Percentiles rank a stretch among this genome's conserved stretches.
Evolutionary conservation across 495 filamentous ascomycete species (phyloP).

Genomic region (Penicillium odoratum): DNA sequence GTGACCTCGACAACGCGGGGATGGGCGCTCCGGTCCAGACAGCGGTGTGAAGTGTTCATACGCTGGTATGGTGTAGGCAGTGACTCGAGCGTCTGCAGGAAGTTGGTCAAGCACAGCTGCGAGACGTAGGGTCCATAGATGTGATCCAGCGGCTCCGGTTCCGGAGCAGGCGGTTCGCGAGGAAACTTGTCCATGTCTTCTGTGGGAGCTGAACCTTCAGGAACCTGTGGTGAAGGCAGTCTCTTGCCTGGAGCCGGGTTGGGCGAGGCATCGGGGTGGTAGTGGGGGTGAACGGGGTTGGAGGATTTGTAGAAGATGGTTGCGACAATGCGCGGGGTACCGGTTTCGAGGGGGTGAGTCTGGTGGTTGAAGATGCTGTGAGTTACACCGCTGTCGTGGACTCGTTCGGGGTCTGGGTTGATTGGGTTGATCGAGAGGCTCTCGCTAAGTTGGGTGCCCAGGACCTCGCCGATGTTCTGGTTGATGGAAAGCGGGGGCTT

Average conservation of each 20-base stretch:
- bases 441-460: constrained; percentile 29
- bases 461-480: constrained; percentile 46
- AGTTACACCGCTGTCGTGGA: constrained; percentile 45
- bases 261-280: constrained; percentile 41
- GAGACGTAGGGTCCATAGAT: constrained; percentile 76
- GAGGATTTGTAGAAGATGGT: constrained; percentile 50
- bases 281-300: constrained; percentile 43
- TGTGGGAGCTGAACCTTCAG: constrained; percentile 60
- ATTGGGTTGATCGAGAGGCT: constrained; percentile 40
- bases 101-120: constrained; percentile 78
- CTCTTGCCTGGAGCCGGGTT: constrained; percentile 26
- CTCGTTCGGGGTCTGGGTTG: constrained; percentile 44
- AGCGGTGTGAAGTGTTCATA: constrained; percentile 67
- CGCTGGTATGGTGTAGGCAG: constrained; percentile 62
- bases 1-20: constrained; percentile 71
- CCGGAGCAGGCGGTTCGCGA: constrained; percentile 64
- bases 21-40: constrained; percentile 60
- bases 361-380: constrained; percentile 47
- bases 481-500: constrained; percentile 53
- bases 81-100: constrained; percentile 72
- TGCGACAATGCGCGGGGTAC: constrained; percentile 43
- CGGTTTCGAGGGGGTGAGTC: constrained; percentile 36
- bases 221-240: constrained; percentile 42
- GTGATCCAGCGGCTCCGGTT: constrained; percentile 69
- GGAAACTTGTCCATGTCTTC: constrained; percentile 68